Percentiles rank a stretch among this genome's conserved stretches.
These are phyloP conservation scores for Xerocomus spinulosus DNA, from an alignment of 768 basidiomycete genomes.

Conservation along the genomic window DNA sequence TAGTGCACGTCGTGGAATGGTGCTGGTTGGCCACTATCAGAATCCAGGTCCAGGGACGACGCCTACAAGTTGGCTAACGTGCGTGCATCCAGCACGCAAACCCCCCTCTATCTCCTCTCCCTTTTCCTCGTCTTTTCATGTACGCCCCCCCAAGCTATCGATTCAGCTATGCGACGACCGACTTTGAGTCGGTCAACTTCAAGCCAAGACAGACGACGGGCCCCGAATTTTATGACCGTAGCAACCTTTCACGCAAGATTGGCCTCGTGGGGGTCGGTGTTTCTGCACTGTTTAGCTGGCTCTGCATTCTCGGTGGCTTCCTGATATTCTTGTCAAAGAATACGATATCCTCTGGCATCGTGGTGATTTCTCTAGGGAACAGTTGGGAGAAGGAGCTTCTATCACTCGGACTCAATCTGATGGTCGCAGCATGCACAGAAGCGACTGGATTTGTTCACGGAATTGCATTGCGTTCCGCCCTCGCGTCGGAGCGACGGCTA, in stretches of 20 bases:
- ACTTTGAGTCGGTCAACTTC: slow-evolving; percentile 22
- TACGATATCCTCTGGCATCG: slow-evolving; percentile 22
- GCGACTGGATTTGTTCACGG: slow-evolving; percentile 27
- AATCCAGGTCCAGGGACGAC: not conserved
- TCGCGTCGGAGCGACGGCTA: slow-evolving; percentile 23
- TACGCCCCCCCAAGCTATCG: not conserved
- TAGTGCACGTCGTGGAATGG: too few species aligned
- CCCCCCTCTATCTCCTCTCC: not conserved
- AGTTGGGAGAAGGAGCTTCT: slow-evolving; percentile 18
- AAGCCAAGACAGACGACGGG: slow-evolving; percentile 19
- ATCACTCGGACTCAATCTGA: slow-evolving; percentile 23
- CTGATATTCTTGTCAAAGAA: slow-evolving; percentile 21
- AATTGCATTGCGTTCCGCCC: slow-evolving; percentile 25
- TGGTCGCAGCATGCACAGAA: slow-evolving; percentile 28
- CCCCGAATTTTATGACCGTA: slow-evolving; percentile 28
- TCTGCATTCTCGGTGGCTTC: slow-evolving; percentile 23
- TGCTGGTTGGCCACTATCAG: not conserved
- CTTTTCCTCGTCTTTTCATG: not conserved
- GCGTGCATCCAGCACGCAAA: not conserved
- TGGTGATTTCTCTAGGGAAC: slow-evolving; percentile 15
- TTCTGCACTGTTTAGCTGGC: slow-evolving; percentile 18
- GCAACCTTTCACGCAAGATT: slow-evolving; percentile 20
- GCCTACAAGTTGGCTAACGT: not conserved
- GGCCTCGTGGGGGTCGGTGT: slow-evolving; percentile 23
- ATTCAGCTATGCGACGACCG: slow-evolving; percentile 8